Conservation (phyloP, 2,329 filamentous ascomycete genomes). For the Cucurbitaria berberidis region DNA sequence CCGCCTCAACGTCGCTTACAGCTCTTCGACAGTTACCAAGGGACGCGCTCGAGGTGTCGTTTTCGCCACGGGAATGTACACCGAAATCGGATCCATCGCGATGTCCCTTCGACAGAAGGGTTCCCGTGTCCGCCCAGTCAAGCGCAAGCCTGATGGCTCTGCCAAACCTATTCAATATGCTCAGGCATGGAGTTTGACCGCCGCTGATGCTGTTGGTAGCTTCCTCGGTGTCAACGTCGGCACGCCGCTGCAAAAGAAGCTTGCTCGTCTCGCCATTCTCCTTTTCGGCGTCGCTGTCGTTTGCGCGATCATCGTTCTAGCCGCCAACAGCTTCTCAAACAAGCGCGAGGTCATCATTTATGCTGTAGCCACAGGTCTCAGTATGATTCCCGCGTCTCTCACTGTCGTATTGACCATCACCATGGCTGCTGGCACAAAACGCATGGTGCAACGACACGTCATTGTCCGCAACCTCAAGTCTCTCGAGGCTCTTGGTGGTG, state of each 20-base stretch:
- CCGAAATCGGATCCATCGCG: constrained; percentile 76
- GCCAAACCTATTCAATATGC: constrained; percentile 47
- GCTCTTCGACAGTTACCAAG: constrained; percentile 71
- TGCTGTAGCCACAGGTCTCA: constrained; percentile 44
- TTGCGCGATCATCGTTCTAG: constrained; percentile 46
- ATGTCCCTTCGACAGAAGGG: constrained; percentile 65
- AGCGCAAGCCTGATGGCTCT: constrained; percentile 46
- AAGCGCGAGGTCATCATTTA: constrained; percentile 49
- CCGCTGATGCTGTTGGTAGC: constrained; percentile 43
- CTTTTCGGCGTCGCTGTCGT: constrained; percentile 42
- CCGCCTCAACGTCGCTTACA: constrained; percentile 72
- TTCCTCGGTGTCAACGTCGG: constrained; percentile 51
- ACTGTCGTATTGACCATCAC: constrained; percentile 48
- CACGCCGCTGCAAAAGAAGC: constrained; percentile 47
- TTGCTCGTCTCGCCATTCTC: constrained; percentile 41
- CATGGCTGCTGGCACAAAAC: constrained; percentile 47
- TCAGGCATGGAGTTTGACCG: constrained; percentile 59
- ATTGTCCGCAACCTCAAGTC: constrained; percentile 46
- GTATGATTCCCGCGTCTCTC: constrained; percentile 46
- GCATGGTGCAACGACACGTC: constrained; percentile 45
- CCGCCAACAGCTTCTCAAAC: constrained; percentile 44
- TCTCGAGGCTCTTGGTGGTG: constrained; percentile 46
- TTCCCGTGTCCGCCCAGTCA: constrained; percentile 46
- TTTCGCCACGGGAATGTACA: constrained; percentile 71
- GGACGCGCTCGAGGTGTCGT: constrained; percentile 72